Conservation (phyloP, 192 early-diverging fungal genomes). For the Chytriomyces hyalinus region DNA sequence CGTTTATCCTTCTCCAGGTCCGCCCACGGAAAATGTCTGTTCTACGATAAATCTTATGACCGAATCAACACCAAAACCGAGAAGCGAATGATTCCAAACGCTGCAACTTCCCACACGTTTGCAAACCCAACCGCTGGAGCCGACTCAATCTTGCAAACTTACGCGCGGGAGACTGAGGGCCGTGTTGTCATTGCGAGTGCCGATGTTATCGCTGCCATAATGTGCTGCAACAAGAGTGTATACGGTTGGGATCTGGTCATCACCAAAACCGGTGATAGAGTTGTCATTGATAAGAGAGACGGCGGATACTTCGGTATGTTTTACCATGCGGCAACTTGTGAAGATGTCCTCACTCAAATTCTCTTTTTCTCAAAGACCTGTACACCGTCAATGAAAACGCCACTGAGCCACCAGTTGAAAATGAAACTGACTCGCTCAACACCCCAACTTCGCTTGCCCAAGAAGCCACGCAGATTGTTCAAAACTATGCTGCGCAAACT, state of each 20-base stretch:
- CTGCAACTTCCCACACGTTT: slow-evolving; percentile 67
- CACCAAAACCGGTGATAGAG: slow-evolving; percentile 76
- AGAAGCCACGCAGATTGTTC: slow-evolving; percentile 88
- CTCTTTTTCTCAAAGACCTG: slow-evolving; percentile 64
- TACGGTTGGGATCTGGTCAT: slow-evolving; percentile 97
- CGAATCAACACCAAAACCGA: slow-evolving; percentile 82
- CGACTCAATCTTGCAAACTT: slow-evolving; percentile 76
- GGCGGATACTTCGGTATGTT: slow-evolving; percentile 71
- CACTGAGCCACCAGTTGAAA: slow-evolving; percentile 84
- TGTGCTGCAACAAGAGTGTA: slow-evolving; percentile 88
- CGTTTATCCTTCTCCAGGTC: slow-evolving; percentile 50
- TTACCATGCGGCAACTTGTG: neutral
- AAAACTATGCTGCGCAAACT: slow-evolving; percentile 83
- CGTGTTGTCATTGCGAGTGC: slow-evolving; percentile 89
- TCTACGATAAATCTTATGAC: slow-evolving; percentile 85
- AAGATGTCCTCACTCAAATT: neutral
- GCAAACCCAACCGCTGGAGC: slow-evolving; percentile 82
- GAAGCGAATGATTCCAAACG: slow-evolving; percentile 60
- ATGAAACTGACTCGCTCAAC: slow-evolving; percentile 91
- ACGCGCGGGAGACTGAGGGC: slow-evolving; percentile 42
- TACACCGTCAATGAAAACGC: slow-evolving; percentile 97
- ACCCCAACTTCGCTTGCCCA: slow-evolving; percentile 78
- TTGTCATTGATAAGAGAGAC: slow-evolving; percentile 91
- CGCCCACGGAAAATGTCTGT: slow-evolving; percentile 73
- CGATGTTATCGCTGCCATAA: slow-evolving; percentile 84